Base-by-base conservation (phyloP, 768 basidiomycete genomes). In the Psilocybe tampanensis region DNA sequence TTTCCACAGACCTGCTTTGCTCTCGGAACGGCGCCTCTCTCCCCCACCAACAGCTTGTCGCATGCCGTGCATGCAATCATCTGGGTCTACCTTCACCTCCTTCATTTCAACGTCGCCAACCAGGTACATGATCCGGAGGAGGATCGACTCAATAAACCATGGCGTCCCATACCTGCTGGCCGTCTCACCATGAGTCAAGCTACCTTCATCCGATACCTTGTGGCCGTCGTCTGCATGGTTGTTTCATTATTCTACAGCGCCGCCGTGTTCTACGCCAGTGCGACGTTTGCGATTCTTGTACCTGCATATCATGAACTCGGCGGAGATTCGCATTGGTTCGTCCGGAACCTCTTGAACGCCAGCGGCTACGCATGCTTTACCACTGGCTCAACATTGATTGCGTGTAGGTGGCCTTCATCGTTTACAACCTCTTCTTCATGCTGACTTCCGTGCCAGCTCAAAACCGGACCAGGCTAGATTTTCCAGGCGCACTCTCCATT, bases 61-160 rank as follows among this genome's bases (percentile, higher is more conserved):
- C 63, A 65, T 55, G 65, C 63, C 22, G 34, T 61, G 6, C 67
- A 75, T 21, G 63, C 72, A 4, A 49, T 76, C 1, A 36, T 74
- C 3, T 82, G 80, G 80, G 68, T 78, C 23, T 82, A 71, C 73
- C 51, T 78, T 2, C 80, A 82, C 49, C 65, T 80, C 12, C 64
- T 82, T 2, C 77, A 77, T 44, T 78, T 75, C 61, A 61, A 76
- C 56, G 62, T 80, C n/a, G 68, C 76, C 2, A 82, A 82, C 54
- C 80, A 82, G 62, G 72, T 70, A 19, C 67, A 74, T 29, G 67
- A 69, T 6, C 70, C 72, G 4, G 72, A 73, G 11, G 80, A 82
- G 63, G 80, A 82, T 54, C 68, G 60, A 21, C 43, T 68, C 45
- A 82, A 82, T 64, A 78, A 80, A 51, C 74, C 76, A 2, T 74